phyloP scores from a whole-genome alignment of 495 filamentous ascomycete genomes.

The Parathielavia appendiculata region DNA sequence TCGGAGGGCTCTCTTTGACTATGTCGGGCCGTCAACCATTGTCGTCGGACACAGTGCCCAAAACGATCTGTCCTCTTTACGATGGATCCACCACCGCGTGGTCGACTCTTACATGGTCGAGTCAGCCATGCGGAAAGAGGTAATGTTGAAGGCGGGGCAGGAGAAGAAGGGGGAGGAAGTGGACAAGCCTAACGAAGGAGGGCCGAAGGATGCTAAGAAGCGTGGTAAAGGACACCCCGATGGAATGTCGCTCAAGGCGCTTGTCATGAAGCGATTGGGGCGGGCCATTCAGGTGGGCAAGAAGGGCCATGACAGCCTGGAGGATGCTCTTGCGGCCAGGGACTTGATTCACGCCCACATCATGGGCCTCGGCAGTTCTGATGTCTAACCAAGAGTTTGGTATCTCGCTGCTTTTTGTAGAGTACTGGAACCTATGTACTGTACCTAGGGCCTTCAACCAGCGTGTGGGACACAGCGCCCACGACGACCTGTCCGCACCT shows the following conservation, averaged over 20 bases:
- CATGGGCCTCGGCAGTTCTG: too few species aligned
- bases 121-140: neutral
- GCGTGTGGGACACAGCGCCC: too few species aligned
- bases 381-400: too few species aligned
- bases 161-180: neutral
- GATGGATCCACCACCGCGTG: conserved; percentile 14
- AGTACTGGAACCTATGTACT: too few species aligned
- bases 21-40: conserved; percentile 35
- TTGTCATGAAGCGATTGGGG: conserved; percentile 27
- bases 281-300: conserved; percentile 30
- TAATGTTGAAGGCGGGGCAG: neutral
- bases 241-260: conserved; percentile 30
- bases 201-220: neutral
- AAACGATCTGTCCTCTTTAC: conserved; percentile 25
- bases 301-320: conserved; percentile 35
- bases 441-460: too few species aligned
- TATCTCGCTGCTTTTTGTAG: too few species aligned
- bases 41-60: conserved; percentile 33
- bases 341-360: conserved; percentile 30
- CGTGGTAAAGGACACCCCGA: neutral
- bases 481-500: too few species aligned
- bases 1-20: conserved; percentile 31
- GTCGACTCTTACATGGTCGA: conserved; percentile 13
- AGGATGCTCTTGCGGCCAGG: conserved; percentile 39
- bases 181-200: neutral